Conservation (phyloP, 371 early-diverging fungal genomes). For the Ordospora pajunii region DNA sequence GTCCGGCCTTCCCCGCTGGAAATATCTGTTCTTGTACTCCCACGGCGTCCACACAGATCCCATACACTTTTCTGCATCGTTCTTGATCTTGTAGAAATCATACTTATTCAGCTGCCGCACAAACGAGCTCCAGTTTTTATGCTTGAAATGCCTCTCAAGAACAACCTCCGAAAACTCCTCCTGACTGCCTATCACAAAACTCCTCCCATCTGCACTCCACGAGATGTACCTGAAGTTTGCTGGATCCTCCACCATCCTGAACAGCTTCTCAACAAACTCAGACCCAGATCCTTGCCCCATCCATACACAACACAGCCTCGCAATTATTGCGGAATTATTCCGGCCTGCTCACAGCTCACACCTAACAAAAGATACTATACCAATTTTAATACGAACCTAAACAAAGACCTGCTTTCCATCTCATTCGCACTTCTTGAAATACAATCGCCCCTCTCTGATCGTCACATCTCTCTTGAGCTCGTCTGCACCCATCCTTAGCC, state of each 20-base stretch:
- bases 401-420: background rate
- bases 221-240: slow-evolving; percentile 43
- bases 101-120: slow-evolving; percentile 89
- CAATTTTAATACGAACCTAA: background rate
- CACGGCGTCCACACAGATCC: slow-evolving; percentile 46
- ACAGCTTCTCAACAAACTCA: slow-evolving; percentile 60
- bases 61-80: slow-evolving; percentile 25
- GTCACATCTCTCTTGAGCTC: background rate
- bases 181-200: slow-evolving; percentile 72
- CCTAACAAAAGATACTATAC: background rate
- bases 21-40: slow-evolving; percentile 58
- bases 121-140: slow-evolving; percentile 79
- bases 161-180: slow-evolving; percentile 68
- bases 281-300: background rate
- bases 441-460: background rate
- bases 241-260: slow-evolving; percentile 54
- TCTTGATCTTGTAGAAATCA: slow-evolving; percentile 74
- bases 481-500: background rate
- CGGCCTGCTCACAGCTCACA: background rate
- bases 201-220: slow-evolving; percentile 70
- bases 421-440: background rate
- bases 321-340: background rate
- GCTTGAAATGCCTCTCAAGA: slow-evolving; percentile 74
- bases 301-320: background rate
- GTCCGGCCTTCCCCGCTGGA: slow-evolving; percentile 48